A percentile compares a stretch with the other conserved stretches of the same genome.
These are phyloP conservation scores for Nemania diffusa DNA, from an alignment of 2,329 filamentous ascomycete genomes.

Conservation along the genomic window DNA sequence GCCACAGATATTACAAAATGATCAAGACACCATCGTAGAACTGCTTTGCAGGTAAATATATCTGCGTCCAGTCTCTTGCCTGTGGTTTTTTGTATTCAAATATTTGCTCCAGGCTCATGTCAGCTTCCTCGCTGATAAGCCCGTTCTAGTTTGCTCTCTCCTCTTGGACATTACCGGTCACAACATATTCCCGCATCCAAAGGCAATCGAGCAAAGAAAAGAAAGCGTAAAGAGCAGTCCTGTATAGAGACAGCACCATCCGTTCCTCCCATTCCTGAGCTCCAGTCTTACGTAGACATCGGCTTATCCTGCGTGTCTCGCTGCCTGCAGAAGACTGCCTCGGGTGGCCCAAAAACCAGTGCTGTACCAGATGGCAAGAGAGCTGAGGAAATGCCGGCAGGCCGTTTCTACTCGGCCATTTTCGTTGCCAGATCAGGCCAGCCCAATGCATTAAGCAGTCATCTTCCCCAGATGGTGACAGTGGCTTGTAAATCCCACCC, in stretches of 20 bases:
- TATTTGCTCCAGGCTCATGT: background rate
- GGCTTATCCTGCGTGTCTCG: slow-evolving; percentile 73
- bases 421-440: slow-evolving; percentile 69
- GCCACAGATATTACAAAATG: slow-evolving; percentile 66
- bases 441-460: slow-evolving; percentile 66
- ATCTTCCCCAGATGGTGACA: slow-evolving; percentile 66
- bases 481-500: slow-evolving; percentile 59
- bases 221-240: slow-evolving; percentile 56
- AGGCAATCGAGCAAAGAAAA: slow-evolving; percentile 67
- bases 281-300: slow-evolving; percentile 68
- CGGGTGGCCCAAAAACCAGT: slow-evolving; percentile 12
- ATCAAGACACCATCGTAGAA: slow-evolving; percentile 73
- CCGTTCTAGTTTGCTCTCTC: slow-evolving; percentile 65
- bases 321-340: slow-evolving; percentile 60
- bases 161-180: slow-evolving; percentile 70
- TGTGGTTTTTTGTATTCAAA: background rate
- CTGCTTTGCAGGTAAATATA: slow-evolving; percentile 70
- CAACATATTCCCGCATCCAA: slow-evolving; percentile 66
- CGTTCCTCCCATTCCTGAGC: slow-evolving; percentile 58
- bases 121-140: slow-evolving; percentile 27
- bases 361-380: slow-evolving; percentile 8
- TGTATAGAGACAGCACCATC: slow-evolving; percentile 30
- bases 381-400: slow-evolving; percentile 4
- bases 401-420: slow-evolving; percentile 59
- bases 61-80: background rate